These are phyloP conservation scores for Pachysolen tannophilus DNA, from an alignment of 805 yeast genomes.

Conservation along the genomic window DNA sequence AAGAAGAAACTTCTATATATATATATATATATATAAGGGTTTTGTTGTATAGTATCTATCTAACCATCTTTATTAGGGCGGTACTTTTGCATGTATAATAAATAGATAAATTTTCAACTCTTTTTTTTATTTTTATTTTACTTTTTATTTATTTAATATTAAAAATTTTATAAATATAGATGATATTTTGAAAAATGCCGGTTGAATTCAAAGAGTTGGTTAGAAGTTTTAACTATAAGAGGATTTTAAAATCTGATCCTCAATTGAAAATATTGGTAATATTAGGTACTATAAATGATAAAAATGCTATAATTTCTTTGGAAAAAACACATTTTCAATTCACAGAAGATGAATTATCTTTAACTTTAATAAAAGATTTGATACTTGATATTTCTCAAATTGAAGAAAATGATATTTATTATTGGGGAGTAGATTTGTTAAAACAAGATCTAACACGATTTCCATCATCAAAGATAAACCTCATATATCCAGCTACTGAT, in stretches of 20 bases:
- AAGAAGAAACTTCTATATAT: no score
- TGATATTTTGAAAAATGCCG: no score
- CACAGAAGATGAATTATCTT: constrained; percentile 16
- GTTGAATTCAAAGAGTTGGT: constrained; percentile 21
- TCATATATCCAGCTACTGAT: constrained; percentile 85
- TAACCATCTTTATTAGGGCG: no score
- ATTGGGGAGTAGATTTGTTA: constrained; percentile 63
- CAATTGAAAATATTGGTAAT: constrained; percentile 58
- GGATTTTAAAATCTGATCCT: constrained; percentile 51
- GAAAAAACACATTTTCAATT: constrained; percentile 64
- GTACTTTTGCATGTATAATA: no score
- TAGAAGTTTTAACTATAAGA: constrained; percentile 33
- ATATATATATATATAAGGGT: no score
- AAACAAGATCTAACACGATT: constrained; percentile 32
- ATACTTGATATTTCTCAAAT: constrained; percentile 26
- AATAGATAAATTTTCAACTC: no score
- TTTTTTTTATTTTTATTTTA: no score
- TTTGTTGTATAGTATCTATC: no score
- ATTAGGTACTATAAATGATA: constrained; percentile 54
- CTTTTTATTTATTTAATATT: not conserved
- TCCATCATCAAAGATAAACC: constrained; percentile 64
- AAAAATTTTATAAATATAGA: no score
- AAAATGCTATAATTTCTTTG: constrained; percentile 60
- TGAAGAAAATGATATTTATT: constrained; percentile 75
- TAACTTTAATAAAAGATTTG: constrained; percentile 14